Evolutionary conservation across 2,329 filamentous ascomycete species (phyloP).

Genomic region (Curvularia eragrostidis): DNA sequence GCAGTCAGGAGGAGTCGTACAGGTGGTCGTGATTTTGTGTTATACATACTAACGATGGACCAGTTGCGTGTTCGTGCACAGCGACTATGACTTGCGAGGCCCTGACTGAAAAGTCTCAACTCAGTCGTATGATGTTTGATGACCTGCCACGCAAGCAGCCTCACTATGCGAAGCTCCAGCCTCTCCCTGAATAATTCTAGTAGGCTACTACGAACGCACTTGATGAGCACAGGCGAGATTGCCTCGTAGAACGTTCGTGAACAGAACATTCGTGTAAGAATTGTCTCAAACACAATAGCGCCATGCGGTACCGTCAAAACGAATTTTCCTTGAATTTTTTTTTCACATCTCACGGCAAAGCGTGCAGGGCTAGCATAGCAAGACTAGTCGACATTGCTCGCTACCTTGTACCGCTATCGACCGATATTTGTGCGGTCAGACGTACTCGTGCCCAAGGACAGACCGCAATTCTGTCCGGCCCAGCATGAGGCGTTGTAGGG

Average conservation of each 20-base stretch:
- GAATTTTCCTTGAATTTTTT: background rate
- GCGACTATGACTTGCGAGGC: background rate
- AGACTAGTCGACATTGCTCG: background rate
- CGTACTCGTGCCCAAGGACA: background rate
- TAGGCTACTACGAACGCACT: background rate
- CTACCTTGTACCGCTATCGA: background rate
- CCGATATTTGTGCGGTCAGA: background rate
- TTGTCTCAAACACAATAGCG: background rate
- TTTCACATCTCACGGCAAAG: background rate
- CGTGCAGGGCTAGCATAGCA: background rate
- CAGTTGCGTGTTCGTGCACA: background rate
- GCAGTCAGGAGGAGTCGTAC: background rate
- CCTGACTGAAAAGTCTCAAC: background rate
- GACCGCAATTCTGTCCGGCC: conserved; percentile 4
- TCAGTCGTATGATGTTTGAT: background rate
- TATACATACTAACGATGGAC: background rate
- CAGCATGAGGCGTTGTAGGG: background rate
- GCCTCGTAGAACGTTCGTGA: background rate
- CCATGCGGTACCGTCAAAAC: background rate
- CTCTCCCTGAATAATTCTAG: background rate
- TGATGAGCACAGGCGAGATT: background rate
- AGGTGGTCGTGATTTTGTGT: background rate
- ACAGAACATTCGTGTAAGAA: background rate
- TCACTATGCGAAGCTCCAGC: background rate
- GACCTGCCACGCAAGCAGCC: background rate